Evolutionary conservation across 2,329 filamentous ascomycete genomes (phyloP).

Genomic region (Beauveria medogensis): DNA sequence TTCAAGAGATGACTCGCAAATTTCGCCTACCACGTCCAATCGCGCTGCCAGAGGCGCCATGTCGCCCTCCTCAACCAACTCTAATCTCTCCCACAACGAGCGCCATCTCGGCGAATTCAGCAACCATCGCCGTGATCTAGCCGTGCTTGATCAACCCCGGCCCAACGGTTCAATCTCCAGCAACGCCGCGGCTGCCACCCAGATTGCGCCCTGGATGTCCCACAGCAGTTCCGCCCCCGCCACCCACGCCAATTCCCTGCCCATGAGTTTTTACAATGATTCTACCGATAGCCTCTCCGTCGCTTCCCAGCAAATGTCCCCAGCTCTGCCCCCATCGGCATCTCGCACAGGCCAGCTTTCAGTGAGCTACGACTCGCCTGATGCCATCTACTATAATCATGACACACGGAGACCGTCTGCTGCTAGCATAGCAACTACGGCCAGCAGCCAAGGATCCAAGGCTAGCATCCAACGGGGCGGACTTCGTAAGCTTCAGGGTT

Average conservation of each 20-base stretch:
- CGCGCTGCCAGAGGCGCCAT: conserved; percentile 35
- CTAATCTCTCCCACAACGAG: conserved; percentile 30
- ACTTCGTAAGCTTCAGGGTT: conserved; percentile 77
- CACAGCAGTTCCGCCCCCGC: conserved; percentile 25
- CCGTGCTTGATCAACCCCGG: conserved; percentile 56
- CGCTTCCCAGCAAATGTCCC: conserved; percentile 62
- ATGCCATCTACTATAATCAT: conserved; percentile 48
- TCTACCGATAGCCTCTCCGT: conserved; percentile 61
- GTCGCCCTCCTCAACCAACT: conserved; percentile 28
- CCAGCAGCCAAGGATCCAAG: conserved; percentile 78
- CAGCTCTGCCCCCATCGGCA: conserved; percentile 50
- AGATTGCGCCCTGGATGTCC: conserved; percentile 53
- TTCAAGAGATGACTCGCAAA: conserved; percentile 33
- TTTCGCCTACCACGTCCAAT: conserved; percentile 42
- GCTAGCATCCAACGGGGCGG: conserved; percentile 62
- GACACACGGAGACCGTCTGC: conserved; percentile 80
- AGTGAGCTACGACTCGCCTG: conserved; percentile 53
- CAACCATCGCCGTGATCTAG: conserved; percentile 65
- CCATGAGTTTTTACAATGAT: conserved; percentile 64
- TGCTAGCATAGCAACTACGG: conserved; percentile 69
- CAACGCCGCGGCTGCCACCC: conserved; percentile 40
- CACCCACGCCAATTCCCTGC: conserved; percentile 28
- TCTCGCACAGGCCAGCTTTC: conserved; percentile 22
- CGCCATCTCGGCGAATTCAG: conserved; percentile 53
- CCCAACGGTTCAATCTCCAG: conserved; percentile 37